Conservation (phyloP, 1,284 basidiomycete genomes). For the Boletus mariae region DNA sequence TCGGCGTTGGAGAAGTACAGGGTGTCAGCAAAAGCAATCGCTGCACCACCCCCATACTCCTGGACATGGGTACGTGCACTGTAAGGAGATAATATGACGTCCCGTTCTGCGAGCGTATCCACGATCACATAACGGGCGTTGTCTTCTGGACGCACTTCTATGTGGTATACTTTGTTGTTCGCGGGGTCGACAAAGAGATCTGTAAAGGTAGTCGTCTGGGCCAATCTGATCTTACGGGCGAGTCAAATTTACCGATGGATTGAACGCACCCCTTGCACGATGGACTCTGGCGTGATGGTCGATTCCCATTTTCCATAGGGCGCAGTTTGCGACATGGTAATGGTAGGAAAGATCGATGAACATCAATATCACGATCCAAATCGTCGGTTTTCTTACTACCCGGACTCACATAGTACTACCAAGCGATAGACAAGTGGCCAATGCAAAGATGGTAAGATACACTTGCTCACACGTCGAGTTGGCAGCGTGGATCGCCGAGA, state of each 20-base stretch:
- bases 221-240: background rate
- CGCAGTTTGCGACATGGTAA: conserved; percentile 31
- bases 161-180: conserved; percentile 33
- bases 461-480: too few relatives aligned
- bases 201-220: conserved; percentile 26
- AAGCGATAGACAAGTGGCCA: too few relatives aligned
- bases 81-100: conserved; percentile 34
- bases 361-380: too few relatives aligned
- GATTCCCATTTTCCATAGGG: conserved; percentile 64
- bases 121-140: conserved; percentile 30
- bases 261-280: conserved; percentile 46
- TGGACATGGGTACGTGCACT: conserved; percentile 38
- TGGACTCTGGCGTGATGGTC: conserved; percentile 50
- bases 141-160: conserved; percentile 42
- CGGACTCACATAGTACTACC: too few relatives aligned
- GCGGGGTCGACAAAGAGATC: conserved; percentile 37
- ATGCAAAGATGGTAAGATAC: too few relatives aligned
- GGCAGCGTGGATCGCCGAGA: background rate
- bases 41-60: conserved; percentile 41
- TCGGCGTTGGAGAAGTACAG: conserved; percentile 38
- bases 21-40: conserved; percentile 28
- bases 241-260: background rate
- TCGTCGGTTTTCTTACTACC: too few relatives aligned
- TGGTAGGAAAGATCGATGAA: background rate
- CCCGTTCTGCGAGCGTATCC: conserved; percentile 22